Conservation (phyloP, 2,329 filamentous ascomycete genomes). For the Ophiostoma sp. region DNA sequence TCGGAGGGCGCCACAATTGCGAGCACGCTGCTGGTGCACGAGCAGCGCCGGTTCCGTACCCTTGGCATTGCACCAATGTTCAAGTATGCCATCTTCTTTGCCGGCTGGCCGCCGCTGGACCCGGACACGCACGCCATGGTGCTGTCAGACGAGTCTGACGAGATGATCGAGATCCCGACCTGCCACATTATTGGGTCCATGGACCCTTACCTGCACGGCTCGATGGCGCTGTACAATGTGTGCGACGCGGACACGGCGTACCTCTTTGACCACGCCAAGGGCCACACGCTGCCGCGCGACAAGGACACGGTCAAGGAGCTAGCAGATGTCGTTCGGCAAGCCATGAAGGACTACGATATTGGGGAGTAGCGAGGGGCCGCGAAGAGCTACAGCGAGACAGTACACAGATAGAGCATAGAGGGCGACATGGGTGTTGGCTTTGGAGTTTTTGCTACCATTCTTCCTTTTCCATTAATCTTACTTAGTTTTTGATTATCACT, state of each 20-base stretch:
- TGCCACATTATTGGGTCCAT: conserved; percentile 49
- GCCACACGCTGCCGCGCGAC: conserved; percentile 56
- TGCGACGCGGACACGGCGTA: conserved; percentile 55
- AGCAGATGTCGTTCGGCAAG: conserved; percentile 39
- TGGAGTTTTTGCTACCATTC: background rate
- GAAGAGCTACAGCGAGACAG: background rate
- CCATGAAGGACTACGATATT: conserved; percentile 28
- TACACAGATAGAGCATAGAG: background rate
- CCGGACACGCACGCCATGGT: conserved; percentile 41
- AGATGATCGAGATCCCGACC: conserved; percentile 47
- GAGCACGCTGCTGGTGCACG: conserved; percentile 47
- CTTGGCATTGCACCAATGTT: conserved; percentile 37
- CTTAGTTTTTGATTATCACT: too few species aligned
- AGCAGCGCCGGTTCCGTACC: conserved; percentile 38
- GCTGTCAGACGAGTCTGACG: conserved; percentile 45
- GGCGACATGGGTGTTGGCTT: background rate
- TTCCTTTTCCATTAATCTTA: background rate
- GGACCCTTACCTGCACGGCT: conserved; percentile 57
- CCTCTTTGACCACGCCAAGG: conserved; percentile 61
- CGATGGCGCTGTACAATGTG: conserved; percentile 56
- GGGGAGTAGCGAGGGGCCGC: conserved; percentile 6
- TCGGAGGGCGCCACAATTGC: conserved; percentile 56
- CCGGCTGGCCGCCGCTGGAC: conserved; percentile 49
- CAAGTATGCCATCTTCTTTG: conserved; percentile 48
- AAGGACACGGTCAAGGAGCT: conserved; percentile 44